Base-by-base conservation (phyloP, 129 eudicot genomes). In the Flaveria trinervia region DNA sequence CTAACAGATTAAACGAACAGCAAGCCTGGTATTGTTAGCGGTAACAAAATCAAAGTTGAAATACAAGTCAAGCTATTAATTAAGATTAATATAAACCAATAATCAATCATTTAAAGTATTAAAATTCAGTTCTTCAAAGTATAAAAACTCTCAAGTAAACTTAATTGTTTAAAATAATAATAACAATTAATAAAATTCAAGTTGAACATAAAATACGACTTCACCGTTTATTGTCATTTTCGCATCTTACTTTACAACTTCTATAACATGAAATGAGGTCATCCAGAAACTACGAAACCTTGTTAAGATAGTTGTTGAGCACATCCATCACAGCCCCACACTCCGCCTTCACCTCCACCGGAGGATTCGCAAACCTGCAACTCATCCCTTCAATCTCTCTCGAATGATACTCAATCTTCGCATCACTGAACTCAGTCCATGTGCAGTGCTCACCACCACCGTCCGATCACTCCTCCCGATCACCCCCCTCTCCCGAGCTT, bases 391-490 rank as follows among this genome's bases (percentile, higher is more conserved):
- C 55, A 10, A 91, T 91, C 55, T 33, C 80, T 18, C 68, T 81
- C 0, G 97, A 91, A 64, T 91, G 97, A 10, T 91, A 91, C 85
- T 83, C 94, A 14, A 88, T 85, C 83, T 91, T 91, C 0, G 97
- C 72, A 67, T 88, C 92, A 5, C 92, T 91, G 33, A 92, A 92
- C 78, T 92, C 86, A 87, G 39, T 25, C 97, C 97, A 28, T 92
- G 97, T 17, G 95, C 97, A 0, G 97, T 92, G 54, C 95, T 92
- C 11, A 91, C 95, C 73, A 89, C 97, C 41, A 89, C 95, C 0
- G 97, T 89, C 82, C 87, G 76, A 17, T 91, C 97, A 7, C 77
- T 83, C 0, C 87, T 85, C 8, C 86, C 77, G 15, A 91, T 87
- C 49, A 91, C 82, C 56, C 95, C 97, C 5, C 66, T 77, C 7